Base-by-base conservation (phyloP, 164 flowering plant genomes). In the Vitis labrusca region DNA sequence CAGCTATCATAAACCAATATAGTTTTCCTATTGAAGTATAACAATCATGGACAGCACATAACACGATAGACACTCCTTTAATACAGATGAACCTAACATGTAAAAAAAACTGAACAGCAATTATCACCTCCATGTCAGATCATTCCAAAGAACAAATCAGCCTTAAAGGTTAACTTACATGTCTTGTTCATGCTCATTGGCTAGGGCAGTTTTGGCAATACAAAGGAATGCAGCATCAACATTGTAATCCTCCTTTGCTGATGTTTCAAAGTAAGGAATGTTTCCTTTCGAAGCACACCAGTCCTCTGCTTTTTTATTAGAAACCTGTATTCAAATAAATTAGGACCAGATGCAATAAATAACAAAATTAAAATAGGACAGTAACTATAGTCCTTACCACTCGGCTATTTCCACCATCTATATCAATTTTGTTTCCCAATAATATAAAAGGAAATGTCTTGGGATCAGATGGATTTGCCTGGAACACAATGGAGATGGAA, bases 361-460 rank as follows among this genome's bases (percentile, higher is more conserved):
- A 44, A 61, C n/a, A 27, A 64, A 3, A 51, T 30, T 17, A 37
- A 29, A 67, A 30, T 9, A 58, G 59, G 32, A 30, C 37, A 15
- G 49, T 44, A 61, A 49, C 51, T 48, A 12, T 60, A 19, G 62
- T 51, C 30, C 86, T 81, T 80, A 93, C 98, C 96, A 89, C 98
- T 83, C 98, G 76, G 77, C 98, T 94, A 77, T 89, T 94, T 64
- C 98, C 98, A 77, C 97, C 98, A 83, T 93, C 94, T 59, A 90
- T 85, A 69, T 93, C 97, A 64, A 91, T 86, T 84, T 93, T 93
- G 86, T 93, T 93, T 63, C 98, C 98, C 47, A 89, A 89, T 76
- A 93, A 76, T 77, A 94, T 85, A 74, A 94, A 92, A 13, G 98
- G 98, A 80, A 94, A 92, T 30, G 76, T 79, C 75, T 77, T 85